phyloP scores from a whole-genome alignment of 1,139 yeast species.

The Saccharomyces hybrid region DNA sequence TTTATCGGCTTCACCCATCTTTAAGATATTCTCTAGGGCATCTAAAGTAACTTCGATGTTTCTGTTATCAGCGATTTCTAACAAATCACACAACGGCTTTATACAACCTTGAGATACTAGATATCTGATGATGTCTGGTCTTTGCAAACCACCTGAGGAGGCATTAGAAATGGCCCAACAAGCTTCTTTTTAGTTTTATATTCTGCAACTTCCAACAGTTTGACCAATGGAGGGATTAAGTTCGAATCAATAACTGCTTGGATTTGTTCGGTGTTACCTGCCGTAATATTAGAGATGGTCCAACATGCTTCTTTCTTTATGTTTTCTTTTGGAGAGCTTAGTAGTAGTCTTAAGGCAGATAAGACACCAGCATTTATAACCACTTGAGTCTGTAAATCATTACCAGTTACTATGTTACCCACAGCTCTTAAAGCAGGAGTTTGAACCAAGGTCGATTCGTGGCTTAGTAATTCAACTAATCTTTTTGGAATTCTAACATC shows the following conservation, averaged over 20 bases:
- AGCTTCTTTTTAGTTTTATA: slow-evolving; percentile 96
- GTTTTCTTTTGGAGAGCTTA: slow-evolving; percentile 80
- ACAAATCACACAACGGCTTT: slow-evolving; percentile 90
- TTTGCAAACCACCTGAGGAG: slow-evolving; percentile 85
- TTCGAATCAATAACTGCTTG: slow-evolving; percentile 95
- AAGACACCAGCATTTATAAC: slow-evolving; percentile 91
- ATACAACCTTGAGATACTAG: slow-evolving; percentile 93
- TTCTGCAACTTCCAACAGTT: slow-evolving; percentile 72
- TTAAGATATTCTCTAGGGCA: slow-evolving; percentile 86
- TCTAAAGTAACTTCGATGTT: slow-evolving; percentile 92
- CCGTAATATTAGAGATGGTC: slow-evolving; percentile 96
- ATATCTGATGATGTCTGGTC: slow-evolving; percentile 90
- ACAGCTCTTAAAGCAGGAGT: slow-evolving; percentile 96
- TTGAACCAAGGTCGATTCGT: slow-evolving; percentile 79
- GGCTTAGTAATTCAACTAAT: slow-evolving; percentile 80
- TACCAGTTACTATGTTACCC: slow-evolving; percentile 96
- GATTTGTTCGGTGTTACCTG: slow-evolving; percentile 91
- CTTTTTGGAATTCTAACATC: slow-evolving; percentile 94
- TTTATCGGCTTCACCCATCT: slow-evolving; percentile 89
- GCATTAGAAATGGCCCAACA: slow-evolving; percentile 99
- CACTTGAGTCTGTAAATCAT: slow-evolving; percentile 88
- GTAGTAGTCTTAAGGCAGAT: slow-evolving; percentile 71
- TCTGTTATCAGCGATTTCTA: slow-evolving; percentile 80
- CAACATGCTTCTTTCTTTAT: slow-evolving; percentile 97
- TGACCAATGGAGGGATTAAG: slow-evolving; percentile 85